phyloP scores from a whole-genome alignment of 495 filamentous ascomycete species.

The Amniculicola lignicola region DNA sequence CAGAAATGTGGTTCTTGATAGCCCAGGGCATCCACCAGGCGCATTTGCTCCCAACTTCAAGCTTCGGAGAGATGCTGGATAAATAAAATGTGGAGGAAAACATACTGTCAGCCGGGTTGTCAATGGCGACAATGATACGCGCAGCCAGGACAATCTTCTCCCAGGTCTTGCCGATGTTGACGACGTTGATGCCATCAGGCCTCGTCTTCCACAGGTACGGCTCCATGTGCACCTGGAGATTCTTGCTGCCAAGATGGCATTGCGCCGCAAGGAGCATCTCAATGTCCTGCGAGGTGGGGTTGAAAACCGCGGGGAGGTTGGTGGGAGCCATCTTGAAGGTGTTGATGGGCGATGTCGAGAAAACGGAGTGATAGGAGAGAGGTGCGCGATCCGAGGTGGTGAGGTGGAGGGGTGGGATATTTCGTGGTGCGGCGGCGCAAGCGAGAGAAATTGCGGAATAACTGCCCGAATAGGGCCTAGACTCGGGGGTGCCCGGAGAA shows the following conservation, averaged over 20 bases:
- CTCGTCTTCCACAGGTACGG: constrained; percentile 99
- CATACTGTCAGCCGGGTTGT: constrained; percentile 89
- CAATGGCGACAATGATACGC: constrained; percentile 95
- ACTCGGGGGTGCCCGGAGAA: not conserved
- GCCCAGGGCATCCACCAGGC: too few species aligned
- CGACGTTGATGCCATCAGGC: constrained; percentile 93
- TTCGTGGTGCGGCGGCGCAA: constrained; percentile 34
- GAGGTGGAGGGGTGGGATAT: constrained; percentile 40
- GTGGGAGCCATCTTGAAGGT: constrained; percentile 84
- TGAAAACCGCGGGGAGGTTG: constrained; percentile 87
- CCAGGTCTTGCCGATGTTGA: constrained; percentile 99
- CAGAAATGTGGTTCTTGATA: too few species aligned
- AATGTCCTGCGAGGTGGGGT: constrained; percentile 83
- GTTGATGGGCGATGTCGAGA: constrained; percentile 28
- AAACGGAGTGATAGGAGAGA: constrained; percentile 4
- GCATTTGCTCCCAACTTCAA: not conserved
- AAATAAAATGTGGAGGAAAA: not conserved
- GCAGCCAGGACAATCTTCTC: constrained; percentile 99
- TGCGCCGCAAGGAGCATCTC: constrained; percentile 98
- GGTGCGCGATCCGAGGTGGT: not conserved
- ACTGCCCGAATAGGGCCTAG: constrained; percentile 2
- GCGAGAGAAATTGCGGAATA: constrained; percentile 8
- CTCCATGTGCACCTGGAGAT: constrained; percentile 98
- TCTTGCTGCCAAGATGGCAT: constrained; percentile 96
- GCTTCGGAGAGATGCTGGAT: not conserved